Percentiles rank a stretch among this genome's conserved stretches.
These are phyloP conservation scores for Albizia julibrissin DNA, from an alignment of 306 rosid species.

Conservation along the genomic window DNA sequence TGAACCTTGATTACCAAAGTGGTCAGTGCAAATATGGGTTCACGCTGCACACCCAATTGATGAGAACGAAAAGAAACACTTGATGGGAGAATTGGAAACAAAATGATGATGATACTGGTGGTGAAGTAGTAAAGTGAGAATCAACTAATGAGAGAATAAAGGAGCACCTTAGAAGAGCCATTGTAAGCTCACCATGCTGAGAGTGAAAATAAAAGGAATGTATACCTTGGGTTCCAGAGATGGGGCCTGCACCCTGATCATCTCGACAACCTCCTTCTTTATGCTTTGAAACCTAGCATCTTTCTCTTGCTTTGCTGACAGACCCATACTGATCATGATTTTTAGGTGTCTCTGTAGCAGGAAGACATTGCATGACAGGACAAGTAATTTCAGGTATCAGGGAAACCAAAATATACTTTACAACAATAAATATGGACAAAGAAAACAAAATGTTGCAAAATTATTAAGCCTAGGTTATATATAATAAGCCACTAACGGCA, in stretches of 20 bases:
- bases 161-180: not conserved
- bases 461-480: not conserved
- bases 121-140: not conserved
- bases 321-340: slow-evolving; percentile 85
- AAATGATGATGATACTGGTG: not conserved
- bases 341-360: slow-evolving; percentile 85
- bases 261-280: slow-evolving; percentile 87
- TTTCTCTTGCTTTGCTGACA: slow-evolving; percentile 89
- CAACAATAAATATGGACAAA: slow-evolving; percentile 33
- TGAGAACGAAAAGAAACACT: not conserved
- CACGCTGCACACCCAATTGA: not conserved
- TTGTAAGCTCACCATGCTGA: slow-evolving; percentile 16
- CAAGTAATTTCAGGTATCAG: slow-evolving; percentile 28
- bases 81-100: not conserved
- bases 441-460: slow-evolving; percentile 16
- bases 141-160: slow-evolving; percentile 19
- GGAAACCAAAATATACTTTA: slow-evolving; percentile 28
- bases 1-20: slow-evolving; percentile 6
- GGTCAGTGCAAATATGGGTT: not conserved
- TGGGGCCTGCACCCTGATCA: slow-evolving; percentile 67
- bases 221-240: slow-evolving; percentile 72
- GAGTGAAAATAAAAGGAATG: slow-evolving; percentile 12
- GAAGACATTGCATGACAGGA: slow-evolving; percentile 44
- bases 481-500: slow-evolving; percentile 11
- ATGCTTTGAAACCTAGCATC: slow-evolving; percentile 82